Evolutionary conservation across 768 basidiomycete genomes (phyloP), one percentile per base, ranked within the genome.

Genomic region (Lentinula detonsa): DNA sequence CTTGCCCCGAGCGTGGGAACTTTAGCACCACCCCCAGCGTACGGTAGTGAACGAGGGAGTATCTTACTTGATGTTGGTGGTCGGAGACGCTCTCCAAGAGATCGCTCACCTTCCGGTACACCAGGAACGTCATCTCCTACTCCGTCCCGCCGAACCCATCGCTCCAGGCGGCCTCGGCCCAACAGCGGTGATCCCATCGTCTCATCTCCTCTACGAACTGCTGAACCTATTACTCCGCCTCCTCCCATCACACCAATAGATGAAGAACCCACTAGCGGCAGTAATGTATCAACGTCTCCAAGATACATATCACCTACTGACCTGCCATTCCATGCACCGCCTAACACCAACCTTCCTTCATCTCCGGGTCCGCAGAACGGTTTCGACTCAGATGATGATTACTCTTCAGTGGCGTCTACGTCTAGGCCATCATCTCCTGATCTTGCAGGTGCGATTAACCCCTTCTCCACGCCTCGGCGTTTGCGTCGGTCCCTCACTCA

Each of bases 1-100:
- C 75, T 98, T 35, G 97, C 97, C 37, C 97, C 97, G 7, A 97
- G 95, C 71, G 89, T 95, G 13, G 97, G 97, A 51, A 98, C 97
- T 0, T 81, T 98, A 9, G 96, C 96, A 1, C 97, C 97, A 15
- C 97, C 97, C 33, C 97, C 97, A 5, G 95, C 97, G 0, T 98
- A 98, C 73, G 97, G 97, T 16, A 94, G 91, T 67, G 97, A 99
- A 72, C 83, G 95, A 10, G 97, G 96, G 7, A 96, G 93, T 70
- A 98, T 99, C 61, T 78, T 99, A 8, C 81, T 99, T 2, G 95
- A 97, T 72, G 91, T 95, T 1, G 95, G 94, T 18, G 87, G 86
- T 42, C 82, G 80, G 45, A 69, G 77, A 53, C 74, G 78, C 39
- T 64, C 74, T 45, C 72, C 70, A 59, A 62, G 75, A 31, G 75